A percentile compares a stretch with the other conserved stretches of the same genome.
Conservation (phyloP, 257 asterid genomes). For the Solanum clarkiae region DNA sequence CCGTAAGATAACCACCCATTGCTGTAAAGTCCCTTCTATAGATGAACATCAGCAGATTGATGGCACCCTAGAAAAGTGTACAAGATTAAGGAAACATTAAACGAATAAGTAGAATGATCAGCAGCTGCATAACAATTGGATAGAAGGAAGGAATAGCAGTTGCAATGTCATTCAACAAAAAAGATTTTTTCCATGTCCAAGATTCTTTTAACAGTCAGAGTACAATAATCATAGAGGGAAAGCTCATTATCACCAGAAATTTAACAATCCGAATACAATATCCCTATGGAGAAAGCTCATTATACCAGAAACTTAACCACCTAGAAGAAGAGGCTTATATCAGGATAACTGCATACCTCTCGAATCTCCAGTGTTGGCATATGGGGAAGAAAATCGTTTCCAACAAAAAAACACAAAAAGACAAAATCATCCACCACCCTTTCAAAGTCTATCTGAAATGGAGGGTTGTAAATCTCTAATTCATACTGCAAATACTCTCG, state of each 20-base stretch:
- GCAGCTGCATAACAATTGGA: background rate
- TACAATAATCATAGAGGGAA: background rate
- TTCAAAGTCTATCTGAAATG: slow-evolving; percentile 70
- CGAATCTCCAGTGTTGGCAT: slow-evolving; percentile 96
- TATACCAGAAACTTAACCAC: background rate
- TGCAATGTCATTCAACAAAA: background rate
- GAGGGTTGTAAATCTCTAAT: slow-evolving; percentile 58
- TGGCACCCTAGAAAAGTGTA: slow-evolving; percentile 68
- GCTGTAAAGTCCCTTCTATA: slow-evolving; percentile 80
- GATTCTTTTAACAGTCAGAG: background rate
- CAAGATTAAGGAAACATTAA: background rate
- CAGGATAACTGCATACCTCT: slow-evolving; percentile 47
- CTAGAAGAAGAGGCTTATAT: background rate
- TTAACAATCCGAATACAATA: background rate
- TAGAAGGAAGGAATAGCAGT: background rate
- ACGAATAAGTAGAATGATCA: background rate
- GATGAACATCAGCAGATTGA: slow-evolving; percentile 72
- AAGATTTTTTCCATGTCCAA: background rate
- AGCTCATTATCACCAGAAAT: background rate
- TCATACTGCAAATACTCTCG: slow-evolving; percentile 89
- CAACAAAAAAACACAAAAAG: slow-evolving; percentile 86
- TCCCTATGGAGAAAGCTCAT: background rate
- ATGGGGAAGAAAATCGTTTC: slow-evolving; percentile 98
- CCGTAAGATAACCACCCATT: slow-evolving; percentile 98
- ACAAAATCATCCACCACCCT: slow-evolving; percentile 97